phyloP scores from a whole-genome alignment of 306 rosid species.

The peach (Prunus persica) region DNA sequence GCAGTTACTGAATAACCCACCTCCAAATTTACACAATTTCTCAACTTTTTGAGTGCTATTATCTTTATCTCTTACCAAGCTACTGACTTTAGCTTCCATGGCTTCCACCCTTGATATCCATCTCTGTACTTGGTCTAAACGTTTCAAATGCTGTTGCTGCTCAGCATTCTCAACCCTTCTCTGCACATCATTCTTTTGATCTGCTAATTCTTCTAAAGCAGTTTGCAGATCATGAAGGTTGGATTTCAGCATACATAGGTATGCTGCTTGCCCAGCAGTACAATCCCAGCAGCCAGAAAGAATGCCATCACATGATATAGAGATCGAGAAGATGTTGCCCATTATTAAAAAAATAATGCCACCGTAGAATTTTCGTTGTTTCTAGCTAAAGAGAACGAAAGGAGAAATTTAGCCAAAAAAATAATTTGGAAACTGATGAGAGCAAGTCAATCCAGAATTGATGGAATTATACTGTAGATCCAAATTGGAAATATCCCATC shows the following conservation, averaged over 20 bases:
- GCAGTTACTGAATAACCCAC: background rate
- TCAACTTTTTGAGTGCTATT: background rate
- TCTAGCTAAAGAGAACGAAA: too few species aligned
- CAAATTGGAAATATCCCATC: too few species aligned
- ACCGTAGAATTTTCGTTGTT: too few species aligned
- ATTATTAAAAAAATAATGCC: background rate
- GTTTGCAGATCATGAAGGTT: background rate
- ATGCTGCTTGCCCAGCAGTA: background rate
- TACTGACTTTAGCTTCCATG: background rate
- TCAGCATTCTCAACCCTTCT: background rate
- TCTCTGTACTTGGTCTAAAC: background rate
- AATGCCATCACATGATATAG: background rate
- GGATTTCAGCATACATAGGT: background rate
- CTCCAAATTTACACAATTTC: background rate
- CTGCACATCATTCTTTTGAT: background rate
- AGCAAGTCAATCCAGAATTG: too few species aligned
- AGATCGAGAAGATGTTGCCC: slow-evolving; percentile 5
- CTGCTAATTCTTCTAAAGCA: slow-evolving; percentile 10
- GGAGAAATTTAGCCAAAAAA: too few species aligned
- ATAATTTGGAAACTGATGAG: too few species aligned
- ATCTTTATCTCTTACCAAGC: background rate
- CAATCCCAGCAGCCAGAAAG: background rate
- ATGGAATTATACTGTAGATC: too few species aligned
- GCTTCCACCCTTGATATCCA: background rate
- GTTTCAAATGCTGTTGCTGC: background rate